Base-by-base conservation (phyloP, 768 basidiomycete genomes). In the Boletus tomentosulus region DNA sequence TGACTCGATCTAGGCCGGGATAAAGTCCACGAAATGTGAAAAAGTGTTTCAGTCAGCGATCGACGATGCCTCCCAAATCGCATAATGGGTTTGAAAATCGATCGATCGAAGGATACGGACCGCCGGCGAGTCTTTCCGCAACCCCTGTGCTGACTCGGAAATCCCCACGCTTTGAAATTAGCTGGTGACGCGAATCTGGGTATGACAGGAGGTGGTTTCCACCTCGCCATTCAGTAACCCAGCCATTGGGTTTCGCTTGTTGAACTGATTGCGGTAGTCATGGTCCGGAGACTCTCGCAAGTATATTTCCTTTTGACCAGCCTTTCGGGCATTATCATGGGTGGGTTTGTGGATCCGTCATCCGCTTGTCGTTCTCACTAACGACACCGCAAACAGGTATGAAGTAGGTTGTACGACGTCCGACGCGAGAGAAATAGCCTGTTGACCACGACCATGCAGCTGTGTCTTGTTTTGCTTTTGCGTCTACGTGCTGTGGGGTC, bases 401-500 rank as follows among this genome's bases (percentile, higher is more conserved):
- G 45, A 62, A 62, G 61, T 62, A 51, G 15, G 61, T 13, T 28
- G 4, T 1, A 2, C 12, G 4, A 5, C 28, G 28, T n/a, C 42
- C 10, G 22, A 10, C 15, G 7, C 24, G 19, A 28, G 24, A 22
- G 30, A 30, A 10, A 19, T 28, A 3, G 24, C n/a, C 6, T 12
- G 24, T n/a, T 58, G 48, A 55, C 56, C 1, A 22, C 16, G 1
- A 27, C 27, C 12, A 11, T 28, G 30, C 33, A 62, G 61, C 24
- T 63, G 38, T 13, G 19, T 62, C 31, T 49, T 62, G 6, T 62
- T 60, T n/a, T n/a, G 48, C 27, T 62, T 63, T 43, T 62, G 61
- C 30, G 24, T 56, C 35, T 63, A 63, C 37, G 57, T 60, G 35
- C 15, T 62, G 11, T 53, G 51, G 51, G 44, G 44, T 24, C 51